Base-by-base conservation (phyloP, 1,139 yeast genomes). In the Wickerhamomyces sp. region DNA sequence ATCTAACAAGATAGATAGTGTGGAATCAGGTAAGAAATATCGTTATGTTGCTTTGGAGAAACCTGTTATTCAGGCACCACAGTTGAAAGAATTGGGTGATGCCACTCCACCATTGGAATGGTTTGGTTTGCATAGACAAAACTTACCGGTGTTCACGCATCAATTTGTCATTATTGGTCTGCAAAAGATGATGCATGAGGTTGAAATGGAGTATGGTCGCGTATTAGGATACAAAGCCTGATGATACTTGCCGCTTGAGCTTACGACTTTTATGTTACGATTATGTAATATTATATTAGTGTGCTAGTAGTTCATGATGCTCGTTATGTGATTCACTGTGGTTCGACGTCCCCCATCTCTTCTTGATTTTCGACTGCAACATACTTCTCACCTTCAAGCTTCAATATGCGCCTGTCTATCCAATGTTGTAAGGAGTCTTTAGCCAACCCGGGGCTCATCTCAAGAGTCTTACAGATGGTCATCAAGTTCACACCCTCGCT, bases 41-140 rank as follows among this genome's bases (percentile, higher is more conserved):
- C 56, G 45, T 0, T 91, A 91, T 49, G 54, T 70, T 14, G 75
- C 97, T 0, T 52, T 84, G 19, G 77, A 72, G 26, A 83, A 84
- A 9, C 95, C 96, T 1, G 66, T 75, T 9, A 87, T 91, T 30
- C 94, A 85, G 42, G 86, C 91, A 17, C 97, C 97, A 2, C 93
- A 82, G 49, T 66, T 91, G 48, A 78, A 79, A 51, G 97, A 91
- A 53, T 68, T 91, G 52, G 97, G 97, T 21, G 91, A 84, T 59
- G 97, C 96, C 1, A 91, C 98, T 0, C 98, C 98, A 2, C 97
- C 98, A 3, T 64, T 91, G 42, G 97, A 91, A 57, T 91, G 98
- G 98, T 84, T 91, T 62, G 98, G 98, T 1, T 68, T 91, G 22
- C 93, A 91, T 55, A 69, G 97, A 47, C 75, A 80, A 48, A 76